A percentile compares a stretch with the other conserved stretches of the same genome.
These are phyloP conservation scores for Rutstroemia sp. DNA, from an alignment of 2,329 filamentous ascomycete genomes.

Conservation along the genomic window DNA sequence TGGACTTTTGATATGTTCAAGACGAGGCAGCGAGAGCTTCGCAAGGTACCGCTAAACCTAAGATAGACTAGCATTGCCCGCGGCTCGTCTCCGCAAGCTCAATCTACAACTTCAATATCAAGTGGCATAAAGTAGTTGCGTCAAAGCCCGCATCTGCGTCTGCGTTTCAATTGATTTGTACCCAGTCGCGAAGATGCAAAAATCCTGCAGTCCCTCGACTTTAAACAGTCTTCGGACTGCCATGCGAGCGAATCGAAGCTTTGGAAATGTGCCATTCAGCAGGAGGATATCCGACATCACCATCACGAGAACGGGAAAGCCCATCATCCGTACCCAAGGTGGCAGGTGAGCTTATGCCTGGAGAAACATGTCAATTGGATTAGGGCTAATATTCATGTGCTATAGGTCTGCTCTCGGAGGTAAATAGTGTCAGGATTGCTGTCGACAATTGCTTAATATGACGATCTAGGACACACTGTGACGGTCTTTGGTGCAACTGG, in stretches of 20 bases:
- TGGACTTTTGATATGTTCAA: constrained; percentile 9
- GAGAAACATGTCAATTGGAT: neutral
- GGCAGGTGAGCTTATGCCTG: constrained; percentile 61
- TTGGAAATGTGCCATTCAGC: constrained; percentile 36
- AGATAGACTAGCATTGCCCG: constrained; percentile 1
- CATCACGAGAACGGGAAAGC: constrained; percentile 94
- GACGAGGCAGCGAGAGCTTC: constrained; percentile 10
- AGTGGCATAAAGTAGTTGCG: constrained; percentile 11
- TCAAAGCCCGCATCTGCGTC: constrained; percentile 2
- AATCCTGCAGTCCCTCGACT: constrained; percentile 33
- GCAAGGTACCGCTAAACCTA: constrained; percentile 7
- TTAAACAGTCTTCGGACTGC: constrained; percentile 52
- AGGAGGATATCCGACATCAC: constrained; percentile 70
- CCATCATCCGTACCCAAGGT: constrained; percentile 80
- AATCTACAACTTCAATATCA: constrained; percentile 11
- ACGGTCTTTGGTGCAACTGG: constrained; percentile 98
- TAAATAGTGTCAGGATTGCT: constrained; percentile 35
- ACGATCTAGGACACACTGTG: constrained; percentile 70
- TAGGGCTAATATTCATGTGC: constrained; percentile 23
- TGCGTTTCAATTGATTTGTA: constrained; percentile 19
- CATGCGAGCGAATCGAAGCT: constrained; percentile 42
- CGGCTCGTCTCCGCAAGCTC: constrained; percentile 8
- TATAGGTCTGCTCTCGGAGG: constrained; percentile 77
- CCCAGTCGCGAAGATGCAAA: constrained; percentile 31
- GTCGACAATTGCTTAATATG: constrained; percentile 17